These are phyloP conservation scores for Blastobotrys persicus DNA, from an alignment of 1,139 yeast species.

Conservation along the genomic window DNA sequence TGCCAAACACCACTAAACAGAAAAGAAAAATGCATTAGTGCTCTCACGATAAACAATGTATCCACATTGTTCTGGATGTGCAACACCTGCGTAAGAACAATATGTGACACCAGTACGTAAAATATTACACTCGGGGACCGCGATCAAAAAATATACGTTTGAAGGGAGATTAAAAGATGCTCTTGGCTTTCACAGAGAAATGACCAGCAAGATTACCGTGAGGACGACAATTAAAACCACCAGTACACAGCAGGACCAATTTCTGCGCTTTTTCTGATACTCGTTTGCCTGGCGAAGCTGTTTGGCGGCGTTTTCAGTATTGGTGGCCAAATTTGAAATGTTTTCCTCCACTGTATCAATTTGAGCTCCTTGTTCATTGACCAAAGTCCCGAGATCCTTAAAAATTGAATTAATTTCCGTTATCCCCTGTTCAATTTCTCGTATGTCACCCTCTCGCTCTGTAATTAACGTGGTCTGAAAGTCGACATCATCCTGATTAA, in stretches of 20 bases:
- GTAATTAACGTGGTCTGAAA: constrained; percentile 66
- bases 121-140: too few relatives aligned
- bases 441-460: constrained; percentile 71
- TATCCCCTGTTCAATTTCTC: constrained; percentile 71
- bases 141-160: too few relatives aligned
- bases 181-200: constrained; percentile 22
- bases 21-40: too few relatives aligned
- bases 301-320: constrained; percentile 66
- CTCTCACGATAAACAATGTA: too few relatives aligned
- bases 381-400: constrained; percentile 72
- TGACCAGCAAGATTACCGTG: constrained; percentile 44
- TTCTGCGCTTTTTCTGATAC: constrained; percentile 65
- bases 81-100: too few relatives aligned
- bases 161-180: background rate
- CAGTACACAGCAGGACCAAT: constrained; percentile 69
- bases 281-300: constrained; percentile 73
- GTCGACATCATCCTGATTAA: constrained; percentile 66
- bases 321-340: constrained; percentile 59
- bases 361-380: constrained; percentile 80
- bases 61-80: too few relatives aligned
- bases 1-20: too few relatives aligned
- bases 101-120: too few relatives aligned
- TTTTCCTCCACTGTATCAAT: constrained; percentile 82
- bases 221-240: constrained; percentile 47
- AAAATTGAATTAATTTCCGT: constrained; percentile 82